phyloP scores from a whole-genome alignment of 1,284 basidiomycete species.

The Sporisorium graminicola region DNA sequence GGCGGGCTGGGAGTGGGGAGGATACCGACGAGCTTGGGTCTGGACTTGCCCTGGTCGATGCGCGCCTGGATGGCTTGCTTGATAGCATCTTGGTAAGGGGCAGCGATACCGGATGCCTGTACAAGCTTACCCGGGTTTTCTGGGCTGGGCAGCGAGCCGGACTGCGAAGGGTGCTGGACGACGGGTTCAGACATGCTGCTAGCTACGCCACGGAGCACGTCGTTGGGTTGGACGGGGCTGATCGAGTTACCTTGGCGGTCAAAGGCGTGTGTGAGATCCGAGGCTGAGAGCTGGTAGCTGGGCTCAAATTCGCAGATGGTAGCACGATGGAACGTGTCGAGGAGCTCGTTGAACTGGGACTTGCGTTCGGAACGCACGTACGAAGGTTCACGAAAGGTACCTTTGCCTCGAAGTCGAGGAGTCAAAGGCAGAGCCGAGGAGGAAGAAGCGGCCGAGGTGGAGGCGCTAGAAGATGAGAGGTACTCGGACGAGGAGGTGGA shows the following conservation, averaged over 20 bases:
- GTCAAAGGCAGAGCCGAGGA: slow-evolving; percentile 33
- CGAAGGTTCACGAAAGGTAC: slow-evolving; percentile 32
- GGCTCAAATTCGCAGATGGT: slow-evolving; percentile 54
- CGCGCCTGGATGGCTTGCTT: slow-evolving; percentile 55
- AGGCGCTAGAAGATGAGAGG: slow-evolving; percentile 13
- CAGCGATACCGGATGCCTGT: slow-evolving; percentile 62
- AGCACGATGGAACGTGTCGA: slow-evolving; percentile 55
- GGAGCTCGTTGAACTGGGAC: slow-evolving; percentile 47
- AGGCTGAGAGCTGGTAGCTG: slow-evolving; percentile 43
- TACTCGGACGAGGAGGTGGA: slow-evolving; percentile 20
- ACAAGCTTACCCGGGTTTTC: slow-evolving; percentile 65
- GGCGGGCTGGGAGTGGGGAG: slow-evolving; percentile 87
- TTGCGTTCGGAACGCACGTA: slow-evolving; percentile 44
- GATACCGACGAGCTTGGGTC: slow-evolving; percentile 89
- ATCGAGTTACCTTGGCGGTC: slow-evolving; percentile 29
- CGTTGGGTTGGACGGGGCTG: slow-evolving; percentile 45
- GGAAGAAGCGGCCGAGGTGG: slow-evolving; percentile 21
- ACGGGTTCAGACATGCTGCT: slow-evolving; percentile 55
- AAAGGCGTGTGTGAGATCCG: slow-evolving; percentile 41
- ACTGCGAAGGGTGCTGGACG: slow-evolving; percentile 30
- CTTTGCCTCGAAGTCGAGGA: slow-evolving; percentile 48
- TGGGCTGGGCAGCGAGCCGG: slow-evolving; percentile 40
- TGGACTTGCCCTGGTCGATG: slow-evolving; percentile 49
- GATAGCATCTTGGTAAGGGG: slow-evolving; percentile 63
- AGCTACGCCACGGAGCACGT: slow-evolving; percentile 52